Base-by-base conservation (phyloP, 805 yeast species). In the Allodekkera sacchari region DNA sequence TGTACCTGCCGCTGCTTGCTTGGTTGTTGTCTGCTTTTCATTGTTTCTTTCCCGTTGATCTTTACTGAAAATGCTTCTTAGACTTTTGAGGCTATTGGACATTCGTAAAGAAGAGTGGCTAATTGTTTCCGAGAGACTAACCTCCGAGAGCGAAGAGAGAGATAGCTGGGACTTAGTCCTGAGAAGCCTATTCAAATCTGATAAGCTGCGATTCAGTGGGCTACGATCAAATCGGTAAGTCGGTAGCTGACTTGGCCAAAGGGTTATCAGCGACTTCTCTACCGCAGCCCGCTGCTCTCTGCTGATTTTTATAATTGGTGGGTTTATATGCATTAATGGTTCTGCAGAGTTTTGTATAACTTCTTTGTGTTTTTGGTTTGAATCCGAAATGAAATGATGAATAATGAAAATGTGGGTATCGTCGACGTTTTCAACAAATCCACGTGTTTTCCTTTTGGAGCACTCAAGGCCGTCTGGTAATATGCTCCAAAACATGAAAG, bases 401-500 rank as follows among this genome's bases (percentile, higher is more conserved):
- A 30, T 23, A 20, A 34, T 20, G 15, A 30, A 23, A 8, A 22
- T 29, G 20, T 22, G 25, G 11, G 27, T 22, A 8, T 21, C 14
- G 7, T 13, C 25, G 12, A 19, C 8, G 6, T 11, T 2, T 13
- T 19, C 25, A 12, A 6, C 16, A 8, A 13, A 14, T 20, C 9
- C 11, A 7, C 25, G 12, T 14, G 7, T n/a, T 13, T 28, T 28
- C 18, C 16, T n/a, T 15, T 12, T 15, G 15, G 22, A 29, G 39
- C 39, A 22, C 8, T 16, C 33, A 19, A 15, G 18, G 41, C 37
- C 17, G 21, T 22, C 35, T 30, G 19, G 36, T 25, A 8, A 16
- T 8, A 11, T 10, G 11, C 12, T 6, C 8, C 7, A 4, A 12
- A 29, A 17, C n/a, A 20, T 15, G 16, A 28, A 28, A 20, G 31